Percentiles rank a stretch among this genome's conserved stretches.
Conservation (phyloP, 768 basidiomycete genomes). For the Crucibulum laeve region DNA sequence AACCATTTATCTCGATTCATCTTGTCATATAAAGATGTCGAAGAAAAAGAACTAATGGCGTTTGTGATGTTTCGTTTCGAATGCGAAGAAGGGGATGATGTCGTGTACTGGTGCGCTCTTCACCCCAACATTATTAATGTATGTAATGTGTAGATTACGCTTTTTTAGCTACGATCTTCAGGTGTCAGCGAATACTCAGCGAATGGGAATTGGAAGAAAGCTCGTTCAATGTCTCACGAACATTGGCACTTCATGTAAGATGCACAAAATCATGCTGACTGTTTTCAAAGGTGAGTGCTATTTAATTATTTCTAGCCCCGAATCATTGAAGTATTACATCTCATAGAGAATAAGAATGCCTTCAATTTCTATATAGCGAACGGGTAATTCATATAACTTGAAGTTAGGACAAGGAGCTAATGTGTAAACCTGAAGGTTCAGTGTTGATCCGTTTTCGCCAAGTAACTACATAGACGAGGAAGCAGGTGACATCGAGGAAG, state of each 20-base stretch:
- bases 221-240: slow-evolving; percentile 45
- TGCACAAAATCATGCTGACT: slow-evolving; percentile 74
- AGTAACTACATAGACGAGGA: slow-evolving; percentile 22
- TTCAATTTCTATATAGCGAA: slow-evolving; percentile 45
- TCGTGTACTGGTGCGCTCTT: slow-evolving; percentile 64
- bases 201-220: slow-evolving; percentile 55
- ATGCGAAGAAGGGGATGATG: slow-evolving; percentile 49
- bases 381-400: slow-evolving; percentile 38
- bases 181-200: slow-evolving; percentile 36
- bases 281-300: slow-evolving; percentile 59
- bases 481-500: slow-evolving; percentile 15
- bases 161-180: slow-evolving; percentile 73
- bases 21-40: slow-evolving; percentile 24
- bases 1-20: slow-evolving; percentile 57
- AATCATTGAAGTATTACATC: background rate
- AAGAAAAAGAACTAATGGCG: slow-evolving; percentile 21
- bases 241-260: slow-evolving; percentile 47
- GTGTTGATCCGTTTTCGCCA: slow-evolving; percentile 49
- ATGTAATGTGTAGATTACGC: background rate
- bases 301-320: background rate
- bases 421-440: slow-evolving; percentile 36
- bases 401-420: background rate
- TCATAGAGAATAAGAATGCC: slow-evolving; percentile 18
- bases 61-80: slow-evolving; percentile 74
- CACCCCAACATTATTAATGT: background rate